These are phyloP conservation scores for Hypholoma sublateritium DNA, from an alignment of 768 basidiomycete species.

Conservation along the genomic window DNA sequence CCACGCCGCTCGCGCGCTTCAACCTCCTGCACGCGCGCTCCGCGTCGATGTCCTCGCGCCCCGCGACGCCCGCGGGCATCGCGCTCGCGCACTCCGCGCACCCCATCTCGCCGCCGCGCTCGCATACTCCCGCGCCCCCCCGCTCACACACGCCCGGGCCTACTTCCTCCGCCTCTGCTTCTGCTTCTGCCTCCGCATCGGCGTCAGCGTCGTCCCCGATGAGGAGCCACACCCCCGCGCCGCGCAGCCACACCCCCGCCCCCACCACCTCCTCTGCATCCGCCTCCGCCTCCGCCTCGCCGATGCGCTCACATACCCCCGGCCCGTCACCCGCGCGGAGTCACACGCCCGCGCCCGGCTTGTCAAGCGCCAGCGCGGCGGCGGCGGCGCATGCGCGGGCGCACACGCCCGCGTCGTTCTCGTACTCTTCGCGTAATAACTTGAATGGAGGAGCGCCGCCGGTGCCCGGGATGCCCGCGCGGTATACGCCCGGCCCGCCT, in stretches of 20 bases:
- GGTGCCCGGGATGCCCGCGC: conserved; percentile 13
- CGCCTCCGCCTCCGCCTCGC: conserved; percentile 11
- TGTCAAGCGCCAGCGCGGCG: conserved; percentile 20
- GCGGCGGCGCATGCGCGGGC: conserved; percentile 15
- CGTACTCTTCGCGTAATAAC: no score
- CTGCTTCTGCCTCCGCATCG: conserved; percentile 3
- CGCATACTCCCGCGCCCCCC: conserved; percentile 24
- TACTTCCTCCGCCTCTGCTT: neutral
- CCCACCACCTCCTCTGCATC: conserved; percentile 23
- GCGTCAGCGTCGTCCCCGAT: neutral
- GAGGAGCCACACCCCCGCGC: conserved; percentile 32
- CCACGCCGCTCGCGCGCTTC: conserved; percentile 48
- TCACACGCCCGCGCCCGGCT: conserved; percentile 30
- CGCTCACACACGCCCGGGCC: conserved; percentile 25
- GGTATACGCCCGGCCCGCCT: conserved; percentile 14
- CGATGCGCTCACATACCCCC: neutral
- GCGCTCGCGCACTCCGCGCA: conserved; percentile 39
- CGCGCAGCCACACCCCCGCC: no score
- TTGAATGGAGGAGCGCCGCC: conserved; percentile 6
- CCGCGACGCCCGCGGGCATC: conserved; percentile 43
- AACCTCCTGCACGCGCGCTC: conserved; percentile 57
- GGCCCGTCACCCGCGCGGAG: neutral
- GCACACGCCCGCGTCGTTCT: conserved; percentile 45
- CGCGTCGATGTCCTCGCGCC: conserved; percentile 51
- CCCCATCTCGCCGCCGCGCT: conserved; percentile 31